These are phyloP conservation scores for Truncatella angustata DNA, from an alignment of 2,329 filamentous ascomycete genomes.

Conservation along the genomic window DNA sequence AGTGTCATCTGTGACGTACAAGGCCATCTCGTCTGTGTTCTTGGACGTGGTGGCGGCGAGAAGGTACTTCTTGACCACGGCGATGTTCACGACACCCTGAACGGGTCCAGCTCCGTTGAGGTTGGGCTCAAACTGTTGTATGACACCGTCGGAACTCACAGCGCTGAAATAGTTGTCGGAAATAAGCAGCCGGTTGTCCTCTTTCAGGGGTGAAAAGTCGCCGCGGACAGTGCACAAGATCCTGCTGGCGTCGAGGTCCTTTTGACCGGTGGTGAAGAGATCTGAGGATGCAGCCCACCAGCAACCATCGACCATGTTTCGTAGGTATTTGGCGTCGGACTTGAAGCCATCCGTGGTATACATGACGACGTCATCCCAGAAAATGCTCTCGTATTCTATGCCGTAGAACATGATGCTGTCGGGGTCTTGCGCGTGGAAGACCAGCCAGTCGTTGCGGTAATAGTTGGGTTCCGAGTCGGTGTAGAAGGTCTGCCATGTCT, in stretches of 20 bases:
- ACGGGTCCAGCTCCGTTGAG: conserved; percentile 73
- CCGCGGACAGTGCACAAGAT: conserved; percentile 80
- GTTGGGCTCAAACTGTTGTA: conserved; percentile 71
- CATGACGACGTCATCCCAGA: conserved; percentile 61
- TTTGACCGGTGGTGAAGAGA: conserved; percentile 68
- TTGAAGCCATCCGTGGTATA: conserved; percentile 90
- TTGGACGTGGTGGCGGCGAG: conserved; percentile 78
- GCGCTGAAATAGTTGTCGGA: conserved; percentile 80
- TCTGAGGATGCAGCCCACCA: conserved; percentile 81
- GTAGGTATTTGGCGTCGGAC: conserved; percentile 60
- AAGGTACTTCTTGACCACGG: conserved; percentile 81
- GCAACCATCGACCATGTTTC: conserved; percentile 71
- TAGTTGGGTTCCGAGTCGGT: conserved; percentile 57
- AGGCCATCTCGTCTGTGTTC: conserved; percentile 83
- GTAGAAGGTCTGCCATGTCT: conserved; percentile 75
- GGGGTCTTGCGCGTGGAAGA: conserved; percentile 80
- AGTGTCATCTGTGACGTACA: conserved; percentile 85
- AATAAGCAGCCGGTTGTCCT: conserved; percentile 74
- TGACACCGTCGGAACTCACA: conserved; percentile 38
- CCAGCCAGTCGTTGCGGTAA: conserved; percentile 50
- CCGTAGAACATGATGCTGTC: conserved; percentile 84
- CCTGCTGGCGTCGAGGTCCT: conserved; percentile 65
- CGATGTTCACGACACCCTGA: conserved; percentile 77
- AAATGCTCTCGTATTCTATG: conserved; percentile 63
- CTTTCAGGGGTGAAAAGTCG: conserved; percentile 65